Conservation (phyloP, 1,284 basidiomycete species). For the Athelia sp. region DNA sequence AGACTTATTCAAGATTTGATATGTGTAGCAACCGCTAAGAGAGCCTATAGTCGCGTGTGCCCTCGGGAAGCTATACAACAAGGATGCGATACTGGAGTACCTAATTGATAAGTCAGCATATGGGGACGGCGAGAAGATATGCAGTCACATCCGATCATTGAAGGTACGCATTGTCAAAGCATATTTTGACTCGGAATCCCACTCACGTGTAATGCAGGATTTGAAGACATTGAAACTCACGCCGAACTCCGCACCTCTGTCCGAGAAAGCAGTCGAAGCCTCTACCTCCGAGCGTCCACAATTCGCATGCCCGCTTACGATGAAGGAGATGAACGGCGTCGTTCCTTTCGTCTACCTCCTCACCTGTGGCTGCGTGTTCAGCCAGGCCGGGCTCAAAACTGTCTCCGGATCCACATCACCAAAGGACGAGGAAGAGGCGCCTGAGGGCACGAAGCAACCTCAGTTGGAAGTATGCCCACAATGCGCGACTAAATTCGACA, state of each 20-base stretch:
- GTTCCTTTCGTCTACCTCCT: conserved; percentile 83
- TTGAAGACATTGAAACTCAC: conserved; percentile 79
- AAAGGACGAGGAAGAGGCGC: conserved; percentile 22
- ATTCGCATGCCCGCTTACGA: conserved; percentile 85
- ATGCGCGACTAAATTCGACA: conserved; percentile 65
- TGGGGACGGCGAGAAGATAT: conserved; percentile 81
- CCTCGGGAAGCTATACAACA: conserved; percentile 91
- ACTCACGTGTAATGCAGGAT: conserved; percentile 47
- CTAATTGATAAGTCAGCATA: conserved; percentile 74
- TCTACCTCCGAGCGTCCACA: conserved; percentile 41
- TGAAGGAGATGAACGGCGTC: conserved; percentile 91
- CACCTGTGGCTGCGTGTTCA: conserved; percentile 88
- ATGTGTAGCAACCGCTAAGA: conserved; percentile 64
- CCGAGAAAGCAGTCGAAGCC: conserved; percentile 32
- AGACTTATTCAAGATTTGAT: neutral
- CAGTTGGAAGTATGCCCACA: conserved; percentile 63
- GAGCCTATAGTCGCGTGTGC: conserved; percentile 87
- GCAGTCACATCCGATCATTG: conserved; percentile 80
- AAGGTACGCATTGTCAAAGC: conserved; percentile 65
- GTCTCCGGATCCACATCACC: conserved; percentile 38
- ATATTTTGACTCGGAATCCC: neutral
- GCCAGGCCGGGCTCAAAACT: conserved; percentile 68
- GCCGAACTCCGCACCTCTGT: conserved; percentile 52
- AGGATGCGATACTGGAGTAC: conserved; percentile 86
- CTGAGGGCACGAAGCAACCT: conserved; percentile 25